Conservation (phyloP, 2,329 filamentous ascomycete genomes). For the Claviceps maximensis region DNA sequence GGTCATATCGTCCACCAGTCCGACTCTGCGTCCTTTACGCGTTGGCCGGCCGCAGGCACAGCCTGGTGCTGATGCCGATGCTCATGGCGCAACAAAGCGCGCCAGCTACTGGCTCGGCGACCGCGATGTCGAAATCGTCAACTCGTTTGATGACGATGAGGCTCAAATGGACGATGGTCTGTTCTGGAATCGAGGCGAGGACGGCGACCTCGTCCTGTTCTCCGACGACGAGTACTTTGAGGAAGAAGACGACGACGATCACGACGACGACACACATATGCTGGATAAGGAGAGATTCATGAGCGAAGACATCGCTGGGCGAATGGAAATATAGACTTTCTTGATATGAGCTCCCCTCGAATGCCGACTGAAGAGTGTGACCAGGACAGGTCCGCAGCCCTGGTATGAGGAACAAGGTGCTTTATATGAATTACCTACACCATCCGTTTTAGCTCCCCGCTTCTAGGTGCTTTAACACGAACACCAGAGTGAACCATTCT, state of each 20-base stretch:
- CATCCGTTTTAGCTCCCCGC: background rate
- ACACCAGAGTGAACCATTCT: too few species aligned
- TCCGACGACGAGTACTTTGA: slow-evolving; percentile 37
- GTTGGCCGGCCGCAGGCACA: slow-evolving; percentile 16
- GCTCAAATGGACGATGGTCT: slow-evolving; percentile 36
- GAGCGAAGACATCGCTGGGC: slow-evolving; percentile 49
- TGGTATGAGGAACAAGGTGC: background rate
- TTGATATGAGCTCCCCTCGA: background rate
- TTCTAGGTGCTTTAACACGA: too few species aligned
- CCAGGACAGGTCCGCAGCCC: too few species aligned
- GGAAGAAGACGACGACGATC: slow-evolving; percentile 16
- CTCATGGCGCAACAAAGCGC: slow-evolving; percentile 45
- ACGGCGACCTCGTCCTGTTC: slow-evolving; percentile 42
- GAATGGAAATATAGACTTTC: slow-evolving; percentile 45
- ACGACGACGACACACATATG: slow-evolving; percentile 25
- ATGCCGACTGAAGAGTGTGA: too few species aligned
- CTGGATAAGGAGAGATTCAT: slow-evolving; percentile 37
- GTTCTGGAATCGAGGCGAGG: slow-evolving; percentile 44
- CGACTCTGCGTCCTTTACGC: slow-evolving; percentile 25
- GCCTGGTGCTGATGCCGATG: slow-evolving; percentile 21
- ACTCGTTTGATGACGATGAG: slow-evolving; percentile 33
- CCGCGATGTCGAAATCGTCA: slow-evolving; percentile 35
- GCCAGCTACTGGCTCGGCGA: slow-evolving; percentile 82
- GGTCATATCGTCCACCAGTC: slow-evolving; percentile 53
- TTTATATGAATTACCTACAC: background rate